These are phyloP conservation scores for Neurospora sp. DNA, from an alignment of 495 filamentous ascomycete genomes.

Conservation along the genomic window DNA sequence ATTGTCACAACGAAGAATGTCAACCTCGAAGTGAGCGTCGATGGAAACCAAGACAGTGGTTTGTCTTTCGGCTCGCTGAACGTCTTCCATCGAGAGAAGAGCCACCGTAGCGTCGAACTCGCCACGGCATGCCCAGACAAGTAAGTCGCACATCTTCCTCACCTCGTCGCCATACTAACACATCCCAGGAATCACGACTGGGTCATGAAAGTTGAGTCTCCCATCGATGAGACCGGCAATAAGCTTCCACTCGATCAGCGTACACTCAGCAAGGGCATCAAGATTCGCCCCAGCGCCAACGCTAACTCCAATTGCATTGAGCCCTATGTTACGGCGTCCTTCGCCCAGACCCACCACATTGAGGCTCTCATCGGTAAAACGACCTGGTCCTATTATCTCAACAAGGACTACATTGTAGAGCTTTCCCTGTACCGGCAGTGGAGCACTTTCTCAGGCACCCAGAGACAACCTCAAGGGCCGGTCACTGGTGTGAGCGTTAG, in stretches of 20 bases:
- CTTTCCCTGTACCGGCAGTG: constrained; percentile 6
- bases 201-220: constrained; percentile 9
- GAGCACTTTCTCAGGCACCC: not conserved
- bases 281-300: not conserved
- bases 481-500: not conserved
- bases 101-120: constrained; percentile 15
- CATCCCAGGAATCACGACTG: constrained; percentile 14
- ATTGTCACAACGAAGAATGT: constrained; percentile 14
- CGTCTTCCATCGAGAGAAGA: constrained; percentile 5
- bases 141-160: constrained; percentile 13
- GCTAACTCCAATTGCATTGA: not conserved
- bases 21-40: constrained; percentile 7
- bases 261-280: not conserved
- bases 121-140: constrained; percentile 29
- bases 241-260: not conserved
- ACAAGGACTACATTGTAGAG: constrained; percentile 9
- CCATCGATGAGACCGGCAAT: not conserved
- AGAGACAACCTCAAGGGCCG: not conserved
- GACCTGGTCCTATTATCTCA: constrained; percentile 5
- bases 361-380: constrained; percentile 6
- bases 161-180: not conserved
- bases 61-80: constrained; percentile 6
- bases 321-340: not conserved
- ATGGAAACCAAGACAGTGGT: not conserved
- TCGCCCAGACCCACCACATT: not conserved